Evolutionary conservation across 2,329 filamentous ascomycete species (phyloP), one percentile per base, ranked within the genome.

Genomic region (Fusarium pininemorale): DNA sequence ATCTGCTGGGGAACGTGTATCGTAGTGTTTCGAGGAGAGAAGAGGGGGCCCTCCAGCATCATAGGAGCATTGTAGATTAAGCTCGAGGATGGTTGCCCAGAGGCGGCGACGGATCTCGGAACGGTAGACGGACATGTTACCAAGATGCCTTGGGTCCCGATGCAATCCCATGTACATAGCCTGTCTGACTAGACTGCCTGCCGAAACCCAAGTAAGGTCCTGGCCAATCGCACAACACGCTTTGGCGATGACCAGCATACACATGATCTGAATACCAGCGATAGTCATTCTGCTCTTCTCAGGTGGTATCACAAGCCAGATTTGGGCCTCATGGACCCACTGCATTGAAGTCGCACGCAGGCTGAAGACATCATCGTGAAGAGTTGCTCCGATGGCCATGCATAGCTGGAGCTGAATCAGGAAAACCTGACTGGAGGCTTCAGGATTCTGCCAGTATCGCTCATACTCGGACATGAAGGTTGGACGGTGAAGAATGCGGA

Each of bases 131-230:
- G 86, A 83, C 82, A 88, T 86, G 26, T 83, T 82, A 12, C 83
- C 82, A 8, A 90, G 83, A 64, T 84, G 81, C 37, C 81, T 83
- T 0, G 89, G 89, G 63, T 91, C 89, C 3, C 87, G 85, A 75
- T 91, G 88, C 11, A 90, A 81, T 7, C 89, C 89, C 84, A 90
- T 89, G 62, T 85, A 85, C 76, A 91, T 86, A 59, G 88, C 89
- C 13, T 84, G 85, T 16, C 89, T 83, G n/a, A 90, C 67, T 16
- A 90, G 69, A 1, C 82, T 79, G 2, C 89, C 89, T 0, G 85
- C 81, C 5, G 85, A 82, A 38, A 88, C 84, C 88, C 88, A 90
- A 4, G 84, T 81, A 8, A 89, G 76, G 69, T 90, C 88, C 10
- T 83, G 84, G 7, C 84, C 85, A 7, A 89, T 81, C 18, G 82